Percentiles rank a stretch among this genome's conserved stretches.
phyloP scores from a whole-genome alignment of 805 yeast species.

The Millerago galiae region DNA sequence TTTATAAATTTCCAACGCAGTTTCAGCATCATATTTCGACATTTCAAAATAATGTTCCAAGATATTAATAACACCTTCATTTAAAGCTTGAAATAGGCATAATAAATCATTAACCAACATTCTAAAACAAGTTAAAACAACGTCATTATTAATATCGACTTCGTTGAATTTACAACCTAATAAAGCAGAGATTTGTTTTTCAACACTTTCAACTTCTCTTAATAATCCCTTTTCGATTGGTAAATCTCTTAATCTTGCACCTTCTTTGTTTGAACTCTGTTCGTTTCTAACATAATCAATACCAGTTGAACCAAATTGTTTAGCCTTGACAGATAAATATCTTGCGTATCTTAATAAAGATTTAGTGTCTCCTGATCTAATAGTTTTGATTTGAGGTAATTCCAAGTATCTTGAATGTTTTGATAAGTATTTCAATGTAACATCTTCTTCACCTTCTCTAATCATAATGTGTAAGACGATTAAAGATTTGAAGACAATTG shows the following conservation, averaged over 20 bases:
- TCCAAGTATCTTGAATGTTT: conserved; percentile 46
- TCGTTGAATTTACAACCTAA: conserved; percentile 71
- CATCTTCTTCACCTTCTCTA: conserved; percentile 81
- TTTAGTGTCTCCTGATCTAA: conserved; percentile 40
- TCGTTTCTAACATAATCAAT: conserved; percentile 78
- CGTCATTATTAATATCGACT: conserved; percentile 77
- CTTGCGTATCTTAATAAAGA: conserved; percentile 60
- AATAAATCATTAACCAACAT: conserved; percentile 86
- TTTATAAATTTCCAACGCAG: conserved; percentile 79
- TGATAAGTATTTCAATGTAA: conserved; percentile 56
- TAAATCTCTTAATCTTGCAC: conserved; percentile 58
- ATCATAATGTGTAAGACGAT: conserved; percentile 86
- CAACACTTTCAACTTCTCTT: conserved; percentile 80
- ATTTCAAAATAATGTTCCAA: conserved; percentile 94
- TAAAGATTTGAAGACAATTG: conserved; percentile 80
- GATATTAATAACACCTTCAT: conserved; percentile 92
- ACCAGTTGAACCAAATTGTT: conserved; percentile 56
- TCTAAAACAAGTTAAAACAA: conserved; percentile 77
- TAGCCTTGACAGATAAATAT: conserved; percentile 63
- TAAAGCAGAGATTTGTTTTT: conserved; percentile 70
- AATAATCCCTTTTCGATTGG: conserved; percentile 73
- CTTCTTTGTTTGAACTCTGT: conserved; percentile 36
- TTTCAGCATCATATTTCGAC: conserved; percentile 77
- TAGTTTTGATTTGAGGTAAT: conserved; percentile 31
- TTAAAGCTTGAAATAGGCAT: conserved; percentile 79